Evolutionary conservation across 2,329 filamentous ascomycete species (phyloP), one percentile per base, ranked within the genome.

Genomic region (Camillea tinctor): DNA sequence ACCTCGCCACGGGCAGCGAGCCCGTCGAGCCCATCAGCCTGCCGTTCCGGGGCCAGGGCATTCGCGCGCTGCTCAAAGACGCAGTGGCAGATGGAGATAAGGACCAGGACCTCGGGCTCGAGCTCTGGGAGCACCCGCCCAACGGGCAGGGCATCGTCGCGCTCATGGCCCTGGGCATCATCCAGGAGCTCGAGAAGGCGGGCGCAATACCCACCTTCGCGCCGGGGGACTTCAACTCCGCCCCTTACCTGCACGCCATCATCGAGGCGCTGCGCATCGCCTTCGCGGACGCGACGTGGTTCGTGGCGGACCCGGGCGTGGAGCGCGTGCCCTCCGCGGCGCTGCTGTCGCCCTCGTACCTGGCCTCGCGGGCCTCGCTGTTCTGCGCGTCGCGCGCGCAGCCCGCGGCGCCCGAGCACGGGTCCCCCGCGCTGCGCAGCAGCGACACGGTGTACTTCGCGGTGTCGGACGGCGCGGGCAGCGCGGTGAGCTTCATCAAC

Each of bases 81-180:
- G 60, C 60, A n/a, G 59, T 71, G 8, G 57, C 77, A 56, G 77
- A 79, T 8, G 74, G 80, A 44, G 77, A 76, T 36, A 71, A 19
- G 73, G 75, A 4, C 60, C 69, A 73, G 22, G 78, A 81, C 55
- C 75, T 79, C 13, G 87, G 87, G 9, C 83, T 97, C 50, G 88
- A 96, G 71, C 80, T 99, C 0, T 98, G 94, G 94, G 95, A 99
- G 72, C 94, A 98, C 72, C 93, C 94, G 40, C 95, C 95, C 8
- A 98, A 98, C 69, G 93, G 95, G 0, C 95, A 98, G 76, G 95
- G 95, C 1, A 93, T 98, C 65, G 91, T 98, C 1, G 95, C 95
- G 0, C 80, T 98, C 30, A 97, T 98, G 89, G 91, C 95, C 0
- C 81, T 99, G 0, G 95, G 95, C 1, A 96, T 98, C 66, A 80